Percentiles rank a stretch among this genome's conserved stretches.
phyloP scores from a whole-genome alignment of 1,139 yeast genomes.

The Pichia kudriavzevii region DNA sequence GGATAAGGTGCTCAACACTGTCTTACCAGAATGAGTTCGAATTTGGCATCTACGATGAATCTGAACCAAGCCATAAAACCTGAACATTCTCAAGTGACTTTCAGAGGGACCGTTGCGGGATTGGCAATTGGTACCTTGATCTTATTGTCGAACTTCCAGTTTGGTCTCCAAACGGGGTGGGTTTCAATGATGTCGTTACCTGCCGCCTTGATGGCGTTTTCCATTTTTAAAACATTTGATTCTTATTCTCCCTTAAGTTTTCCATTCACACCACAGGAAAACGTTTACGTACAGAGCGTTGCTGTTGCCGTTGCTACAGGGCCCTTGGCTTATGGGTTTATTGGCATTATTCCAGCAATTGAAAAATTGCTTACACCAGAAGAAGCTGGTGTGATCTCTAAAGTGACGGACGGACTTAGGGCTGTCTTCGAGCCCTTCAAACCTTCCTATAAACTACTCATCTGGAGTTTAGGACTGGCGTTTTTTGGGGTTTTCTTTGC shows the following conservation, averaged over 20 bases:
- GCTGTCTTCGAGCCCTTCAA: slow-evolving; percentile 14
- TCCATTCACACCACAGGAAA: slow-evolving; percentile 73
- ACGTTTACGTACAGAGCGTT: slow-evolving; percentile 83
- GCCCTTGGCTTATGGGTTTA: slow-evolving; percentile 88
- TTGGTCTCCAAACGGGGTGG: slow-evolving; percentile 98
- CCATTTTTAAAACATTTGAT: slow-evolving; percentile 56
- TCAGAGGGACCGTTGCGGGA: slow-evolving; percentile 68
- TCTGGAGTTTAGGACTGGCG: slow-evolving; percentile 84
- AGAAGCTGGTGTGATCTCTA: slow-evolving; percentile 54
- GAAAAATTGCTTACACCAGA: slow-evolving; percentile 75
- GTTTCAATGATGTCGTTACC: slow-evolving; percentile 99
- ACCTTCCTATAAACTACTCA: slow-evolving; percentile 43
- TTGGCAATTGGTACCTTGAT: slow-evolving; percentile 73
- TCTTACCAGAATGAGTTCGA: too few relatives aligned
- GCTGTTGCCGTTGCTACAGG: slow-evolving; percentile 98
- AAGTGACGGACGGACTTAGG: background rate
- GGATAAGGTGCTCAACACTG: too few relatives aligned
- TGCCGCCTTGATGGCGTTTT: slow-evolving; percentile 80
- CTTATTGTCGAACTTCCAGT: slow-evolving; percentile 83
- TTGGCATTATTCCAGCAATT: slow-evolving; percentile 95
- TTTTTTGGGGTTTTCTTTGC: slow-evolving; percentile 96
- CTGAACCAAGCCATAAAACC: too few relatives aligned
- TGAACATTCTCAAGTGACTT: slow-evolving; percentile 54
- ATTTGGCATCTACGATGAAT: too few relatives aligned
- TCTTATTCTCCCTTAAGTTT: slow-evolving; percentile 37